These are phyloP conservation scores for Helenozyma rhizophorensis DNA, from an alignment of 805 yeast genomes.

Conservation along the genomic window DNA sequence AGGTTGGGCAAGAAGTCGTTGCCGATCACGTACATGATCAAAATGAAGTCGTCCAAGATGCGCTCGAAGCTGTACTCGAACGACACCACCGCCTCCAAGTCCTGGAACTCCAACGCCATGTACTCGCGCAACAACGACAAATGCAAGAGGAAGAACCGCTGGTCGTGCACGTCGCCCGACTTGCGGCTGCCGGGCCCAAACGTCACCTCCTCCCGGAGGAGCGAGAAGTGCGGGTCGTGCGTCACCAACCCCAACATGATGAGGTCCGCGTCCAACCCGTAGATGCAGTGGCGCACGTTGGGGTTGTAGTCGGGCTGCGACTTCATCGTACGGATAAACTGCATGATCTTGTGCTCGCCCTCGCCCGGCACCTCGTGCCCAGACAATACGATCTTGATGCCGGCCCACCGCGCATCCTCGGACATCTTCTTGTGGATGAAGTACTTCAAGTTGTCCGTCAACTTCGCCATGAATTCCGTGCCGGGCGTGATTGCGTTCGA, in stretches of 20 bases:
- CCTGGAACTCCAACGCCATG: conserved; percentile 77
- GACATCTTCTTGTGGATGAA: conserved; percentile 85
- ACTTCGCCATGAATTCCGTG: conserved; percentile 90
- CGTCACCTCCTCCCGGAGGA: conserved; percentile 90
- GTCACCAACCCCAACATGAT: conserved; percentile 88
- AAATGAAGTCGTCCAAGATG: conserved; percentile 84
- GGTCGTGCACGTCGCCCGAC: conserved; percentile 57
- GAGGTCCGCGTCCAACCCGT: conserved; percentile 94
- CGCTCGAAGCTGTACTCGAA: conserved; percentile 84
- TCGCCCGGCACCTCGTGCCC: conserved; percentile 98
- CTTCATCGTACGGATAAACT: conserved; percentile 74
- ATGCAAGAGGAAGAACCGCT: conserved; percentile 79
- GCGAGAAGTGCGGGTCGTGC: conserved; percentile 94
- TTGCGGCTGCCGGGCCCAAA: conserved; percentile 58
- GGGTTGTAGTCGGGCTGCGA: conserved; percentile 71
- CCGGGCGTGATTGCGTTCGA: conserved; percentile 95
- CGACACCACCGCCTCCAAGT: conserved; percentile 55
- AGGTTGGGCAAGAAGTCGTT: conserved; percentile 96
- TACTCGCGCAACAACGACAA: conserved; percentile 87
- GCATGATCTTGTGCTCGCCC: conserved; percentile 98
- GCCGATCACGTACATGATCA: conserved; percentile 92
- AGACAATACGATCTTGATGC: conserved; percentile 68
- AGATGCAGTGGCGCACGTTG: conserved; percentile 86
- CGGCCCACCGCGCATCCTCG: conserved; percentile 83
- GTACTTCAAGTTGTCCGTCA: conserved; percentile 77